Base-by-base conservation (phyloP, 1,284 basidiomycete genomes). In the Trametes hirsuta region DNA sequence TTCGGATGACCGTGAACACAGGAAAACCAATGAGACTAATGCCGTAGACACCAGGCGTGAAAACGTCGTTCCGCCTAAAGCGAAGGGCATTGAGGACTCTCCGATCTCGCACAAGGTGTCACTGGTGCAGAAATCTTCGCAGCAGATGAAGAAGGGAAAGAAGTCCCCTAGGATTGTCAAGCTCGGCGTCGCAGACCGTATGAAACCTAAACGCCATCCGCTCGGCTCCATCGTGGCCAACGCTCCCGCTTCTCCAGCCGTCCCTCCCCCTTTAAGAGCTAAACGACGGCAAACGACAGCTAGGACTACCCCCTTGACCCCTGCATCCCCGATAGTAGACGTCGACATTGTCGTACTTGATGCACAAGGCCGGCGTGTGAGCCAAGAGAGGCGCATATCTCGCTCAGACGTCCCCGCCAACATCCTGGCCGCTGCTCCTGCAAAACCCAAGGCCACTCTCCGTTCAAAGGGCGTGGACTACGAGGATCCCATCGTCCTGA, bases 281-380 rank as follows among this genome's bases (percentile, higher is more conserved):
- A 80, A 73, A 59, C 65, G 67, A 35, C 75, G 68, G 51, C 55
- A 62, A 37, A 55, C 69, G 14, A 22, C 66, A 5, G 64, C 64
- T 0, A 81, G 76, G 55, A 59, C 64, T 18, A 71, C 69, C 0
- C 70, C 76, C 3, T 68, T 75, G 56, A 66, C 72, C 18, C 64
- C 69, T 40, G 74, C 75, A 41, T 76, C 79, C 4, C 81, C 84
- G 1, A 75, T 81, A 21, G 77, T 90, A 11, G 77, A 86, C 50
- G 78, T 91, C 47, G 87, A 91, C 41, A 91, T 92, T 47, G 75
- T 85, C 39, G 74, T 88, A 42, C 59, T 90, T 25, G 88, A 91
- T 67, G 77, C 81, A 22, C 69, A 76, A 42, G 90, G 88, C 10
- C 77, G 74, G 53, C 81, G 76, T 40, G 61, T 90, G 48, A 82